Evolutionary conservation across 495 filamentous ascomycete genomes (phyloP), one percentile per base, ranked within the genome.

Genomic region (Tuber melanosporum): DNA sequence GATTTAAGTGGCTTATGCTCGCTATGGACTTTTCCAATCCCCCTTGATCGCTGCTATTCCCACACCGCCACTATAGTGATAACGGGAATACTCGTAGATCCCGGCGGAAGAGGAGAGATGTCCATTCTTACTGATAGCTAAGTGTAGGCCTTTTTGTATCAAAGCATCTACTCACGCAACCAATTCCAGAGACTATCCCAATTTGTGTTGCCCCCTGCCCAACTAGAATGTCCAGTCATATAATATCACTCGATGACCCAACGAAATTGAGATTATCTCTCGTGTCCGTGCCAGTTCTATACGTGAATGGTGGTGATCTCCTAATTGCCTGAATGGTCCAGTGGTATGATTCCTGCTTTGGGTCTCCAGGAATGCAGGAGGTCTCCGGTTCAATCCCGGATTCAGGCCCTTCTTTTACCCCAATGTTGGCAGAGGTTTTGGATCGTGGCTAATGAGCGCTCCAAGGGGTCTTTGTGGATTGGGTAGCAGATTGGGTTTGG

Each of bases 341-440:
- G 74, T 73, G 74, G 74, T 78, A 78, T 78, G 70, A 73, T 73
- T 73, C 44, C 72, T 73, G 45, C 72, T 73, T 73, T 73, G 72
- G 72, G 72, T 9, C 26, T n/a, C n/a, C 44, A 4, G 14, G 7
- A 73, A 36, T 70, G 72, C 72, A 73, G 72, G 72, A 73, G 72
- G 44, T 73, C 72, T 73, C 72, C 72, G 72, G 72, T 73, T 73
- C 72, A 73, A 73, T 73, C 72, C 72, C 72, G 72, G 72, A 73
- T 73, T 73, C 36, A 57, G 72, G 72, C 72, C 72, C 70, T 36
- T 14, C 52, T 73, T 57, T 73, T 73, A 10, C n/a, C 20, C 8
- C 52, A 8, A n/a, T 3, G 12, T 8, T 10, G 9, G 57, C 14
- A 17, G 32, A 5, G 14, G 26, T 8, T 66, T 32, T 2, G 12